Conservation (phyloP, 371 early-diverging fungal genomes). For the Entomophthora muscae region DNA sequence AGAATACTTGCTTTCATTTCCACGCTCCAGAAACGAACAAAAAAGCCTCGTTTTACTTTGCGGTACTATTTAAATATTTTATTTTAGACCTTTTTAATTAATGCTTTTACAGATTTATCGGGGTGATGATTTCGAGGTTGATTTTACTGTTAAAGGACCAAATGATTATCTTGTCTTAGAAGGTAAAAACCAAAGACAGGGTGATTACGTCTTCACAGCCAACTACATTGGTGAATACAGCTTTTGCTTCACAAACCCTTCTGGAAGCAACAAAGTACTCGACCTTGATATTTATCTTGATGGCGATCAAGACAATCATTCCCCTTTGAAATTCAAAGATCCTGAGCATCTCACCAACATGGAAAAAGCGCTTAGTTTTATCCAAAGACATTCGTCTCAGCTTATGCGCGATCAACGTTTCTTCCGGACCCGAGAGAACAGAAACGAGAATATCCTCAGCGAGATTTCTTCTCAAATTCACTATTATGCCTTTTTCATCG, state of each 20-base stretch:
- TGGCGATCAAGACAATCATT: conserved; percentile 38
- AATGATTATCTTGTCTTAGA: conserved; percentile 20
- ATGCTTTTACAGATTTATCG: conserved; percentile 1
- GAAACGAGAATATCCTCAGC: conserved; percentile 40
- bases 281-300: conserved; percentile 83
- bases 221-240: conserved; percentile 67
- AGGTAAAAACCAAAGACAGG: conserved; percentile 72
- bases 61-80: not conserved
- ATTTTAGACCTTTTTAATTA: not conserved
- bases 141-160: conserved; percentile 1
- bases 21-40: not conserved
- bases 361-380: conserved; percentile 34
- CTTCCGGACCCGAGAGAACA: conserved; percentile 70
- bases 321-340: conserved; percentile 16
- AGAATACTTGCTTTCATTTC: conserved; percentile 3
- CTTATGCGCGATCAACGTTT: conserved; percentile 58
- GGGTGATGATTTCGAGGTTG: conserved; percentile 8
- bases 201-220: conserved; percentile 76
- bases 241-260: conserved; percentile 86
- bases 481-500: conserved; percentile 69
- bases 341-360: conserved; percentile 33
- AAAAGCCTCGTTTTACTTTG: conserved; percentile 6
- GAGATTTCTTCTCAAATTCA: conserved; percentile 35
- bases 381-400: conserved; percentile 15
- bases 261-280: conserved; percentile 76